These are phyloP conservation scores for Tremella fuciformis DNA, from an alignment of 768 basidiomycete genomes.

Conservation along the genomic window DNA sequence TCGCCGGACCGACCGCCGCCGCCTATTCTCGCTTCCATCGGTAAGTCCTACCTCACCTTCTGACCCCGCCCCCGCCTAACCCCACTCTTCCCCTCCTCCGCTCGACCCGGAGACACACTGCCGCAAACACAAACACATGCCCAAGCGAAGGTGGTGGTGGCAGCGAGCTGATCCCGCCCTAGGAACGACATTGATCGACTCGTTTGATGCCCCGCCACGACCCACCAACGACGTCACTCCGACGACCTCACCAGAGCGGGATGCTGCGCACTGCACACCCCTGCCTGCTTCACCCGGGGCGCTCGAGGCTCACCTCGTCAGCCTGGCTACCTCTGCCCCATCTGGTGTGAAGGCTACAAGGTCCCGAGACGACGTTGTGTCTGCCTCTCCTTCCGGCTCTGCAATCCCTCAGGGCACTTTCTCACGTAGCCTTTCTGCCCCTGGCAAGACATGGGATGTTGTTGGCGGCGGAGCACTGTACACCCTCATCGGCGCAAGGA, in stretches of 20 bases:
- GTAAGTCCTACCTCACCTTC: constrained; percentile 18
- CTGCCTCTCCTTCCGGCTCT: constrained; percentile 5
- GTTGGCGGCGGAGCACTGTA: constrained; percentile 43
- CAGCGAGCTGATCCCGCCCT: too few relatives aligned
- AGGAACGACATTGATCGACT: constrained; percentile 42
- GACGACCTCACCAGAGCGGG: background rate
- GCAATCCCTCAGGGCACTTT: constrained; percentile 20
- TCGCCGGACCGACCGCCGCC: background rate
- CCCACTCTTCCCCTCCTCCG: too few relatives aligned
- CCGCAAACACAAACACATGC: background rate
- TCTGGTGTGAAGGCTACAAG: background rate
- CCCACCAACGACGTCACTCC: constrained; percentile 13
- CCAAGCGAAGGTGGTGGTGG: background rate
- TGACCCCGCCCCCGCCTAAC: background rate
- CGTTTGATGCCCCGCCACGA: constrained; percentile 31
- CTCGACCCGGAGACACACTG: too few relatives aligned
- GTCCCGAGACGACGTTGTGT: background rate
- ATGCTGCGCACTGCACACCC: background rate
- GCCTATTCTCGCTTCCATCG: constrained; percentile 35
- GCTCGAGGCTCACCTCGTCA: background rate
- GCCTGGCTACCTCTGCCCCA: background rate
- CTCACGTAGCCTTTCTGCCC: constrained; percentile 6
- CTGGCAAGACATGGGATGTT: constrained; percentile 18
- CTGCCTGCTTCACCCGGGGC: background rate
- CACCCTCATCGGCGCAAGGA: constrained; percentile 38